Conservation (phyloP, 2,329 filamentous ascomycete genomes). For the Saccharata proteae region DNA sequence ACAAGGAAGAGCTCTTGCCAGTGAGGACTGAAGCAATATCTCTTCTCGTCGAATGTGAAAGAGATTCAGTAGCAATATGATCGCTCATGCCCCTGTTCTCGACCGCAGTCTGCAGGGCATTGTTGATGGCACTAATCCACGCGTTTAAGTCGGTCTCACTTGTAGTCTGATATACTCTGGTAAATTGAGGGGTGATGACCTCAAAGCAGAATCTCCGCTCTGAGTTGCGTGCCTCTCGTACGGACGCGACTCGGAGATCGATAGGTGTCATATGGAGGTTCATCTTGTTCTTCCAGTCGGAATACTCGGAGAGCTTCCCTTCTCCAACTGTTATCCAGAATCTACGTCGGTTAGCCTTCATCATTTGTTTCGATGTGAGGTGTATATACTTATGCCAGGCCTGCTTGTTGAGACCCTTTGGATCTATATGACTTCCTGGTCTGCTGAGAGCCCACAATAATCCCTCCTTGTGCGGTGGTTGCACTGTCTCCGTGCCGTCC, state of each 20-base stretch:
- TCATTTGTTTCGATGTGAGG: background rate
- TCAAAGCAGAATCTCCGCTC: slow-evolving; percentile 96
- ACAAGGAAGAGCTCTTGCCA: slow-evolving; percentile 72
- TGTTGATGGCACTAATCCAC: slow-evolving; percentile 95
- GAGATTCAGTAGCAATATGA: slow-evolving; percentile 37
- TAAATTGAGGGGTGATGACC: slow-evolving; percentile 92
- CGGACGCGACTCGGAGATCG: slow-evolving; percentile 90
- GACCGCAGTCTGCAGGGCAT: slow-evolving; percentile 88
- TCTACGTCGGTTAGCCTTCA: slow-evolving; percentile 36
- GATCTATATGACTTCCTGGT: slow-evolving; percentile 88
- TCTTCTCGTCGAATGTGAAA: slow-evolving; percentile 50
- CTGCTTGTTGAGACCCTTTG: slow-evolving; percentile 89
- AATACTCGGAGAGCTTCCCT: slow-evolving; percentile 93
- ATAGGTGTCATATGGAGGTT: slow-evolving; percentile 98
- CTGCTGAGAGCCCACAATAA: slow-evolving; percentile 88
- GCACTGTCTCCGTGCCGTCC: slow-evolving; percentile 35
- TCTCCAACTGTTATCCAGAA: slow-evolving; percentile 99
- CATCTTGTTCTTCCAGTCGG: slow-evolving; percentile 96
- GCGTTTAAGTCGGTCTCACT: slow-evolving; percentile 96
- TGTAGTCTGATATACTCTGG: slow-evolving; percentile 92
- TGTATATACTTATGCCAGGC: slow-evolving; percentile 89
- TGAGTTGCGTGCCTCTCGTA: slow-evolving; percentile 86
- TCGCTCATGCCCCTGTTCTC: slow-evolving; percentile 50
- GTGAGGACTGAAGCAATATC: slow-evolving; percentile 90
- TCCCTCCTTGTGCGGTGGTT: slow-evolving; percentile 73